A percentile compares a stretch with the other conserved stretches of the same genome.
These are phyloP conservation scores for Tuber borchii DNA, from an alignment of 495 filamentous ascomycete species.

Conservation along the genomic window DNA sequence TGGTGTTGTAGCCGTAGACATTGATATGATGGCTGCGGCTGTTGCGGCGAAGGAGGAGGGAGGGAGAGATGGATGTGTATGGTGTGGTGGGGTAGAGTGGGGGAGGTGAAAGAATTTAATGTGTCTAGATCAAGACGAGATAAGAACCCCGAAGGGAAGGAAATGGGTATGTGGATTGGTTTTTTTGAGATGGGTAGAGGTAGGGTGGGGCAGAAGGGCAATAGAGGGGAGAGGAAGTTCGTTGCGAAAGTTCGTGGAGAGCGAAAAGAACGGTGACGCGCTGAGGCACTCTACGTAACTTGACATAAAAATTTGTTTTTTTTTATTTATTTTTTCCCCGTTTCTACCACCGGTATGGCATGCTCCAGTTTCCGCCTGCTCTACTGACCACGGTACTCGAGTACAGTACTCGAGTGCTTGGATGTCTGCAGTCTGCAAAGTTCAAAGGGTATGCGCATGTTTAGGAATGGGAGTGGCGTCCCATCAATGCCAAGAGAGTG, in stretches of 20 bases:
- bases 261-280: background rate
- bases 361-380: background rate
- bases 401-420: background rate
- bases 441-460: background rate
- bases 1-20: constrained; percentile 23
- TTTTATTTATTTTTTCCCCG: background rate
- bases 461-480: background rate
- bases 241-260: background rate
- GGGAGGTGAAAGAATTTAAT: constrained; percentile 16
- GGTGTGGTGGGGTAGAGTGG: constrained; percentile 11
- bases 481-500: background rate
- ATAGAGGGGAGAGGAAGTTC: background rate
- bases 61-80: constrained; percentile 4
- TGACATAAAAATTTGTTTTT: background rate
- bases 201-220: background rate
- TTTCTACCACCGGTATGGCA: background rate
- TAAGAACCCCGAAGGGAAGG: background rate
- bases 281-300: background rate
- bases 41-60: background rate
- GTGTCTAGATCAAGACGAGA: background rate
- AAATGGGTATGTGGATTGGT: background rate
- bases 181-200: background rate
- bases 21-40: background rate
- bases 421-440: background rate
- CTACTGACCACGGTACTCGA: too few relatives aligned